These are phyloP conservation scores for Amylocarpus encephaloides DNA, from an alignment of 2,329 filamentous ascomycete species.

Conservation along the genomic window DNA sequence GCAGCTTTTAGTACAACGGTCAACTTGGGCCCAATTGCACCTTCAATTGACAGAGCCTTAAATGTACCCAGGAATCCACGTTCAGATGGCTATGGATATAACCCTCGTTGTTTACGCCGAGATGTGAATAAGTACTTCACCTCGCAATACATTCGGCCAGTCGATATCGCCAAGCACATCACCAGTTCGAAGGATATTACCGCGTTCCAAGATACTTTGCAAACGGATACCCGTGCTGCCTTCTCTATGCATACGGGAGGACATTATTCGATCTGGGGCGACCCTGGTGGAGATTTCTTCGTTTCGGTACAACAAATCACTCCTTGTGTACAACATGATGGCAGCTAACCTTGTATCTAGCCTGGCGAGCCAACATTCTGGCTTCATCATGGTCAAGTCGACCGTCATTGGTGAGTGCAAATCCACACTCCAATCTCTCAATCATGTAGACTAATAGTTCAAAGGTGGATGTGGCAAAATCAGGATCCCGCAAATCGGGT, in stretches of 20 bases:
- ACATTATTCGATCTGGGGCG: conserved; percentile 9
- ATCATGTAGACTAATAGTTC: too few relatives aligned
- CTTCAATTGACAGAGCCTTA: conserved; percentile 20
- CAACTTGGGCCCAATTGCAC: conserved; percentile 41
- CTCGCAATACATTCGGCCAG: not conserved
- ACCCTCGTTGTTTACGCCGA: conserved; percentile 38
- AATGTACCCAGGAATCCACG: conserved; percentile 7
- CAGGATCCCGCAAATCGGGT: conserved; percentile 13
- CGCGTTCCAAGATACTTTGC: not conserved
- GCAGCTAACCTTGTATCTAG: too few relatives aligned
- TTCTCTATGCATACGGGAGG: conserved; percentile 6
- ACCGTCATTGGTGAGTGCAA: conserved; percentile 9
- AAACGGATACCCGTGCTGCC: conserved; percentile 1
- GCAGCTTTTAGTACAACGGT: conserved; percentile 23
- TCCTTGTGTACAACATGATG: too few relatives aligned
- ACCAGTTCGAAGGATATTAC: conserved; percentile 1
- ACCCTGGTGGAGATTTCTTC: conserved; percentile 10
- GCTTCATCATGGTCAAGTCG: conserved; percentile 12
- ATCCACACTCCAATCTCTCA: too few relatives aligned
- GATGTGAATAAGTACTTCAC: conserved; percentile 29
- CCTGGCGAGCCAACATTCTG: conserved; percentile 6
- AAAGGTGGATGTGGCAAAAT: conserved; percentile 16
- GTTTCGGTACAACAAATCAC: not conserved
- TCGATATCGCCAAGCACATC: conserved; percentile 8
- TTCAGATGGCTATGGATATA: conserved; percentile 25